These are phyloP conservation scores for Fusarium lyarnte DNA, from an alignment of 2,329 filamentous ascomycete species.

Conservation along the genomic window DNA sequence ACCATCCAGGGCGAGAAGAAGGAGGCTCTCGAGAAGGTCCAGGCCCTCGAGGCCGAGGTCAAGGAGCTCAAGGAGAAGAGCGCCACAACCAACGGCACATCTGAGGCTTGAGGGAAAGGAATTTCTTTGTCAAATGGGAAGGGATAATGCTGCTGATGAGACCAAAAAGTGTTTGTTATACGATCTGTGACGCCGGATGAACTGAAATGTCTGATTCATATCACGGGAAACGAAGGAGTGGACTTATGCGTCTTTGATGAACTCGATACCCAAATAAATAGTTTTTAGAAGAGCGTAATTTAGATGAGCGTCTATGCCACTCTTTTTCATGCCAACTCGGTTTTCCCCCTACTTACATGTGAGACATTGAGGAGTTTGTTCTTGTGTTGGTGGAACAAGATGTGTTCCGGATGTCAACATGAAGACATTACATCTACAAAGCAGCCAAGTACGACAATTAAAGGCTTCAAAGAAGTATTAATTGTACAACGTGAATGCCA, in stretches of 20 bases:
- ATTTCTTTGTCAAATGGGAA: slow-evolving; percentile 2
- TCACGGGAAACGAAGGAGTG: slow-evolving; percentile 45
- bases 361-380: not conserved
- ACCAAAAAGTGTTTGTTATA: slow-evolving; percentile 34
- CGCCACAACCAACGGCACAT: slow-evolving; percentile 24
- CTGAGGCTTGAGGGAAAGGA: slow-evolving; percentile 22
- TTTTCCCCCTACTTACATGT: not conserved
- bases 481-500: not conserved
- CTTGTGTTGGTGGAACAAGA: not conserved
- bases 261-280: slow-evolving; percentile 46
- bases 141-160: slow-evolving; percentile 29
- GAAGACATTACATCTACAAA: not conserved
- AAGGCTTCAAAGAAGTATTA: not conserved
- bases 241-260: slow-evolving; percentile 45
- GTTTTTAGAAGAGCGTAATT: slow-evolving; percentile 39
- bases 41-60: slow-evolving; percentile 32
- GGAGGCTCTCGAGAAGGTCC: slow-evolving; percentile 29
- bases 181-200: slow-evolving; percentile 39
- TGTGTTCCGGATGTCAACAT: not conserved
- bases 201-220: slow-evolving; percentile 40
- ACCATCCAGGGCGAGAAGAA: slow-evolving; percentile 27
- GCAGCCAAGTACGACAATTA: not conserved
- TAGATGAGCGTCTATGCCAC: slow-evolving; percentile 38
- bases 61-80: slow-evolving; percentile 35
- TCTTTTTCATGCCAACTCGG: slow-evolving; percentile 25